Percentiles rank a stretch among this genome's conserved stretches.
These are phyloP conservation scores for Rubia balearica DNA, from an alignment of 305 asterid genomes.

Conservation along the genomic window DNA sequence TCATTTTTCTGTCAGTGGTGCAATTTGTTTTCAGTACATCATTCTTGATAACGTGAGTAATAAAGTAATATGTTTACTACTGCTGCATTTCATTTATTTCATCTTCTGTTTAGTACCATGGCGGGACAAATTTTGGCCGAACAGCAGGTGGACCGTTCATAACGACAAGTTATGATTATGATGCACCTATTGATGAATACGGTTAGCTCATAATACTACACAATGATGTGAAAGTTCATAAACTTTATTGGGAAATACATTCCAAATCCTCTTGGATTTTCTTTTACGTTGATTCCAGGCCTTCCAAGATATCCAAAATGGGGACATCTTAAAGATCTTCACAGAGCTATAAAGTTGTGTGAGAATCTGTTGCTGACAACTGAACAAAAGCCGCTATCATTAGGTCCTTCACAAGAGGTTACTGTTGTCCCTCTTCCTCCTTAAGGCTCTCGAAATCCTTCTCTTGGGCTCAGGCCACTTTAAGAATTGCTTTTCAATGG, in stretches of 20 bases:
- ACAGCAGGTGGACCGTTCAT: constrained; percentile 97
- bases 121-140: constrained; percentile 97
- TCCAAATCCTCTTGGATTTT: constrained; percentile 16
- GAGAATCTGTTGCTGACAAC: constrained; percentile 63
- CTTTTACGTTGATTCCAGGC: constrained; percentile 44
- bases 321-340: constrained; percentile 94
- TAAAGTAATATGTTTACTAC: constrained; percentile 7
- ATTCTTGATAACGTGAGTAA: background rate
- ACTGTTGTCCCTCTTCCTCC: constrained; percentile 10
- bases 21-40: background rate
- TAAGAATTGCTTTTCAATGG: background rate
- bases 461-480: background rate
- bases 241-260: background rate
- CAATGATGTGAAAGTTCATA: constrained; percentile 7
- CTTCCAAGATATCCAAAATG: constrained; percentile 82
- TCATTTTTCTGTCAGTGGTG: background rate
- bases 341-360: constrained; percentile 67
- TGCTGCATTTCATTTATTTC: constrained; percentile 18
- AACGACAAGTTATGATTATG: constrained; percentile 93
- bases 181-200: constrained; percentile 96
- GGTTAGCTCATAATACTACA: constrained; percentile 32
- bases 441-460: background rate
- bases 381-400: constrained; percentile 35
- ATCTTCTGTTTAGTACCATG: constrained; percentile 63
- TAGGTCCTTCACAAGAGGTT: constrained; percentile 86